Base-by-base conservation (phyloP, 2,329 filamentous ascomycete species). In the Arthrobotrys musiformis region DNA sequence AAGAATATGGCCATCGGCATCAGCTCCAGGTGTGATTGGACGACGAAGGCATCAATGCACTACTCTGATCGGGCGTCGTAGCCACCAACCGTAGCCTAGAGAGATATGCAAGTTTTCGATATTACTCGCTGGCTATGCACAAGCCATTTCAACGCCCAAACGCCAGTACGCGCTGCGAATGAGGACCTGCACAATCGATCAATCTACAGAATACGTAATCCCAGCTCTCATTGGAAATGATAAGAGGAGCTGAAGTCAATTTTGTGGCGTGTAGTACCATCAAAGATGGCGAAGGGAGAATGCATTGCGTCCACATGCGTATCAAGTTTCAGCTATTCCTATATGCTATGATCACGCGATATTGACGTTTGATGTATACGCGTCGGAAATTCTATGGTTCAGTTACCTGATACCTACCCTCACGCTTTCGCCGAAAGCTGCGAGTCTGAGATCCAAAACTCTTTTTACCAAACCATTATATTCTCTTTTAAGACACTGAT, bases 181-280 rank as follows among this genome's bases (percentile, higher is more conserved):
- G 50, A 17, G 50, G 50, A n/a, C 50, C 26, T 56, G 3, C 33
- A 56, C 22, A 56, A 30, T 56, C 50, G 50, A 56, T 56, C 26
- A 30, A 56, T 56, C 26, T 56, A 56, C 26, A 56, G 15, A 56
- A 56, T 56, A 56, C 35, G 50, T 33, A 30, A 9, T 56, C 17
- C 24, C 24, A 30, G 50, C 50, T 56, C 50, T 26, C 26, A 56
- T n/a, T n/a, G 50, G 2, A 35, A 56, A 56, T 13, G 9, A 35
- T 56, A 56, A 56, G 50, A 33, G 26, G 26, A 56, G 50, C 50
- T 56, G 50, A 56, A 56, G 50, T 56, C 26, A 56, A 56, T 7
- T 56, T 56, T 56, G 50, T 56, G 50, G 50, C 50, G 50, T 56
- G 4, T 56, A 56, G 17, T 56, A 30, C 50, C 50, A n/a, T 26